Percentiles rank a stretch among this genome's conserved stretches.
Conservation (phyloP, 257 asterid species). For the Gentiana dahurica region DNA sequence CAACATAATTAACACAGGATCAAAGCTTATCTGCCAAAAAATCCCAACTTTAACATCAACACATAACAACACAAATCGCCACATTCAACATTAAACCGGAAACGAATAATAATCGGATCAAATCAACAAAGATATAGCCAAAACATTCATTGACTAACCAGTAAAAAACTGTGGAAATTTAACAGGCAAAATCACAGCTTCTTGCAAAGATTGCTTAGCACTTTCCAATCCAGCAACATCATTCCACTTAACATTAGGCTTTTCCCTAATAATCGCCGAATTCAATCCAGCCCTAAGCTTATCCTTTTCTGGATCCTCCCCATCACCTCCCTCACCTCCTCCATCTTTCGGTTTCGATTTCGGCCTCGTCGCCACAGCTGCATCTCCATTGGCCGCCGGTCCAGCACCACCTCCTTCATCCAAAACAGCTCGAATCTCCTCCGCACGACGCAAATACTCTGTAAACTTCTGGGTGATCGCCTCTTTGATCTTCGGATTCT, state of each 20-base stretch:
- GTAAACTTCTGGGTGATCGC: slow-evolving; percentile 94
- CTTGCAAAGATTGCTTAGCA: slow-evolving; percentile 96
- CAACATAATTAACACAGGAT: background rate
- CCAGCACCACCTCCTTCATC: slow-evolving; percentile 94
- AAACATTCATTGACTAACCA: too few relatives aligned
- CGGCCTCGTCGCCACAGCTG: slow-evolving; percentile 80
- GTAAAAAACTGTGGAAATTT: slow-evolving; percentile 67
- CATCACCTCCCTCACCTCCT: slow-evolving; percentile 44
- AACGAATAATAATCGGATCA: background rate
- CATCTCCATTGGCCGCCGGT: slow-evolving; percentile 66
- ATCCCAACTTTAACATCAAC: background rate
- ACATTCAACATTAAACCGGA: slow-evolving; percentile 2
- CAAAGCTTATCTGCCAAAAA: background rate
- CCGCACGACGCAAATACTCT: slow-evolving; percentile 93
- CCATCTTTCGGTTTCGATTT: slow-evolving; percentile 85
- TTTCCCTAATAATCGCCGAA: slow-evolving; percentile 90
- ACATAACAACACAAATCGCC: background rate
- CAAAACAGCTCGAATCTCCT: slow-evolving; percentile 87
- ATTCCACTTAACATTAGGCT: slow-evolving; percentile 94
- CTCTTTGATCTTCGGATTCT: slow-evolving; percentile 89
- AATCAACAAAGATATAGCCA: too few relatives aligned
- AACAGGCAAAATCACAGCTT: slow-evolving; percentile 65
- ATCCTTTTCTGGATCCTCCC: slow-evolving; percentile 85
- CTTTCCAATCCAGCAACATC: slow-evolving; percentile 99
- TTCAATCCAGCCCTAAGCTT: slow-evolving; percentile 82